These are phyloP conservation scores for Colletotrichum sp. DNA, from an alignment of 2,329 filamentous ascomycete genomes.

Conservation along the genomic window DNA sequence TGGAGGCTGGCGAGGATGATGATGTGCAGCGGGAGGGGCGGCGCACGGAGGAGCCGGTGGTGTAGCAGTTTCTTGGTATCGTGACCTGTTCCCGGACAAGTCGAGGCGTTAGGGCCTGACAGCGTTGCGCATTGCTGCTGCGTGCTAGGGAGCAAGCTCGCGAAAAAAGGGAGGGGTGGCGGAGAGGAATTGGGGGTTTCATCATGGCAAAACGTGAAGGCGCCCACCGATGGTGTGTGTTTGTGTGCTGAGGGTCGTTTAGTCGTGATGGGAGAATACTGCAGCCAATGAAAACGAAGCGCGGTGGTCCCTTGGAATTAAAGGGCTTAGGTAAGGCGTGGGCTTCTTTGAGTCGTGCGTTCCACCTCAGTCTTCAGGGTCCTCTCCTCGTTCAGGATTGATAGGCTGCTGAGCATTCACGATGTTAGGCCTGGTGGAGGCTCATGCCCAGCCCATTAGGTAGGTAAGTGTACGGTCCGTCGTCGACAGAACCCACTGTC, in stretches of 20 bases:
- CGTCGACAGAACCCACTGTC: neutral
- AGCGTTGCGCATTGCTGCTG: constrained; percentile 6
- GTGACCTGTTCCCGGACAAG: constrained; percentile 10
- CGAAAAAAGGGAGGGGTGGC: constrained; percentile 1
- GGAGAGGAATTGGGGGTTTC: constrained; percentile 13
- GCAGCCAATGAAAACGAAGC: constrained; percentile 11
- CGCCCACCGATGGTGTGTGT: neutral
- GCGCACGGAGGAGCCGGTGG: neutral
- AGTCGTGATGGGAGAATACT: constrained; percentile 8
- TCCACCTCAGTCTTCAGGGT: neutral
- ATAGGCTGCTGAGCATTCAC: neutral
- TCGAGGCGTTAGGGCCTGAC: constrained; percentile 9
- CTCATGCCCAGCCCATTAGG: too few species aligned
- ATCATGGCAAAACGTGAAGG: constrained; percentile 2
- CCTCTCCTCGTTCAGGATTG: neutral
- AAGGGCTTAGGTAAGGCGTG: constrained; percentile 5
- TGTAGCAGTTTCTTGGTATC: constrained; percentile 5
- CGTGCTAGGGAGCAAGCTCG: constrained; percentile 12
- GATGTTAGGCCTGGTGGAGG: neutral
- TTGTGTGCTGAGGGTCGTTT: constrained; percentile 14
- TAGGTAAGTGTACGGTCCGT: neutral
- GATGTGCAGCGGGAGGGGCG: neutral
- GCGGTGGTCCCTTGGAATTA: neutral
- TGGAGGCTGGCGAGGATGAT: neutral
- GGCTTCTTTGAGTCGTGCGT: neutral